Percentiles rank a stretch among this genome's conserved stretches.
phyloP scores from a whole-genome alignment of 768 basidiomycete species.

The Mycena vulgaris region DNA sequence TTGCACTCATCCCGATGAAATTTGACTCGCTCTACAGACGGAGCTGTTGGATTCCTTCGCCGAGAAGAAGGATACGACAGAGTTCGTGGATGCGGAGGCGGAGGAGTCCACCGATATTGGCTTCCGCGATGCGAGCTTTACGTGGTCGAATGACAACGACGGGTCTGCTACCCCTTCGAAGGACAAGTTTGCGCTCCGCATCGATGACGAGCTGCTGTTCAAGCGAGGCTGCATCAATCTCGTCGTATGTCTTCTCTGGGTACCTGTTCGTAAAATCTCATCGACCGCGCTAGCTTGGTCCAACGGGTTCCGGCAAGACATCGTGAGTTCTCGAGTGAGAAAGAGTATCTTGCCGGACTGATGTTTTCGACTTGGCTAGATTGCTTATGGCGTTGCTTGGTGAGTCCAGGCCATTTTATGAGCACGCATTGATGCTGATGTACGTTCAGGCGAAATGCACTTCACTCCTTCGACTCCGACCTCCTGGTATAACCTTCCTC shows the following conservation, averaged over 20 bases:
- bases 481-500: constrained; percentile 81
- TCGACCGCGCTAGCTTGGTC: constrained; percentile 47
- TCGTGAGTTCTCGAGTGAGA: constrained; percentile 43
- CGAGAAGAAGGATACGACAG: constrained; percentile 59
- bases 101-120: constrained; percentile 53
- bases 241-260: constrained; percentile 67
- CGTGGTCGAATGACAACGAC: constrained; percentile 62
- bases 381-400: constrained; percentile 75
- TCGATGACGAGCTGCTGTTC: constrained; percentile 70
- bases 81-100: constrained; percentile 44
- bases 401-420: constrained; percentile 33
- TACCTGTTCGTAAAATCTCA: constrained; percentile 27
- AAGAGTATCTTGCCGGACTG: neutral
- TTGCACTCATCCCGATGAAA: neutral
- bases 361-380: neutral
- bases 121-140: constrained; percentile 68
- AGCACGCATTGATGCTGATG: neutral
- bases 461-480: constrained; percentile 65
- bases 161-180: constrained; percentile 53
- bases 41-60: constrained; percentile 38
- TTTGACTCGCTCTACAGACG: constrained; percentile 23
- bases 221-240: constrained; percentile 68
- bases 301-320: constrained; percentile 66
- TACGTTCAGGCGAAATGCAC: constrained; percentile 71
- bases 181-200: constrained; percentile 64